phyloP scores from a whole-genome alignment of 1,139 yeast species.

The Scheffersomyces segobiensis region DNA sequence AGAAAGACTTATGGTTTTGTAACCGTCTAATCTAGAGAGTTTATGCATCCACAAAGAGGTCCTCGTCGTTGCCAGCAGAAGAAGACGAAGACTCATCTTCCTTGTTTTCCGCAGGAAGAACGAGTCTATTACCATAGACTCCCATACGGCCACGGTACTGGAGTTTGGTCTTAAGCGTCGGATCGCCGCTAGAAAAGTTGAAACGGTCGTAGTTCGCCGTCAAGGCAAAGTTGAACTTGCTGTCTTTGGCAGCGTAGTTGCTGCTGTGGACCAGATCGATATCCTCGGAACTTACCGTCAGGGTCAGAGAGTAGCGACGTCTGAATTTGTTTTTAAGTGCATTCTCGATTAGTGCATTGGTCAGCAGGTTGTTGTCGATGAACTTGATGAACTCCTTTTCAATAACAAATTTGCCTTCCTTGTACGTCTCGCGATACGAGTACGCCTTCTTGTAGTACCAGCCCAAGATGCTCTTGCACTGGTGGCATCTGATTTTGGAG shows the following conservation, averaged over 20 bases:
- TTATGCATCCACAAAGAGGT: slow-evolving; percentile 29
- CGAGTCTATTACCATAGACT: slow-evolving; percentile 10
- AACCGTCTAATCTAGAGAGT: neutral
- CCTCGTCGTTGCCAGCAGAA: slow-evolving; percentile 27
- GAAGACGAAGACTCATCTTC: slow-evolving; percentile 6
- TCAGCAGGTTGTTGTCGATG: slow-evolving; percentile 14
- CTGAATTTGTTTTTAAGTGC: slow-evolving; percentile 29
- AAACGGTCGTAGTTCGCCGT: neutral
- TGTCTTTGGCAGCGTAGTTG: neutral
- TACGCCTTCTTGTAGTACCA: slow-evolving; percentile 76
- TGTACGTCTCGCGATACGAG: slow-evolving; percentile 58
- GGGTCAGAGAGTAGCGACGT: slow-evolving; percentile 15
- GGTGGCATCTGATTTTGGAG: slow-evolving; percentile 64
- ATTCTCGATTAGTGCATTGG: slow-evolving; percentile 25
- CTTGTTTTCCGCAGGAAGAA: slow-evolving; percentile 19
- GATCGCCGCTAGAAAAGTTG: neutral
- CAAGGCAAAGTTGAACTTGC: neutral
- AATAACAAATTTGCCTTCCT: slow-evolving; percentile 77
- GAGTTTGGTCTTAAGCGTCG: slow-evolving; percentile 2
- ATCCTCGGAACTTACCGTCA: neutral
- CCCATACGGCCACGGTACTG: neutral
- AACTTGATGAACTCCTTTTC: slow-evolving; percentile 42
- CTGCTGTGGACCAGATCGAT: neutral
- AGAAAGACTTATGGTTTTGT: slow-evolving; percentile 1
- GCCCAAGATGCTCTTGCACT: slow-evolving; percentile 64